These are phyloP conservation scores for Irpex lacteus DNA, from an alignment of 1,284 basidiomycete genomes.

Conservation along the genomic window DNA sequence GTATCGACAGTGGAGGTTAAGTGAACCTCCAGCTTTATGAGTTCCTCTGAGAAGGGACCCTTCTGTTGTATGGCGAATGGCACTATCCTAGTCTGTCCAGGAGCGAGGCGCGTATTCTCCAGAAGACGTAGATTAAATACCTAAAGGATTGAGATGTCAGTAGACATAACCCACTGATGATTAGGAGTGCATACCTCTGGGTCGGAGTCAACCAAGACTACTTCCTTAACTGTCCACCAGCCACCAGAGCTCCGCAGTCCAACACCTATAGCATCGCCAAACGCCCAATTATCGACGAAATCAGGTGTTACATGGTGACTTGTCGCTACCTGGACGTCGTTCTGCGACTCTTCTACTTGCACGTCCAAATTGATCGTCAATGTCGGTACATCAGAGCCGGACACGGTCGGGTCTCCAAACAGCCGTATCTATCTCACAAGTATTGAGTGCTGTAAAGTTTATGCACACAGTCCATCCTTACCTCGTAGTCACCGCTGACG, in stretches of 20 bases:
- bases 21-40: conserved; percentile 33
- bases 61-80: conserved; percentile 47
- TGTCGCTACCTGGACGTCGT: conserved; percentile 31
- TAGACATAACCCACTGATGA: neutral
- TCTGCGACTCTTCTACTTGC: conserved; percentile 32
- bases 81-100: conserved; percentile 58
- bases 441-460: neutral
- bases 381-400: conserved; percentile 42
- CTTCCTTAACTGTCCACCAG: conserved; percentile 47
- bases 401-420: conserved; percentile 65
- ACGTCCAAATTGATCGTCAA: conserved; percentile 48
- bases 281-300: conserved; percentile 66
- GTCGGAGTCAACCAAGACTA: conserved; percentile 17
- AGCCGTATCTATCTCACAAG: conserved; percentile 57
- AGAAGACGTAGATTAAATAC: conserved; percentile 37
- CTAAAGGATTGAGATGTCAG: conserved; percentile 21
- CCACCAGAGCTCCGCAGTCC: conserved; percentile 50
- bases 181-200: conserved; percentile 9
- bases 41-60: conserved; percentile 12
- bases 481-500: conserved; percentile 74
- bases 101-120: conserved; percentile 43
- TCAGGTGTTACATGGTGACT: conserved; percentile 54
- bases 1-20: conserved; percentile 19
- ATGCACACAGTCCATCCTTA: conserved; percentile 19
- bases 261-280: conserved; percentile 65